A percentile compares a stretch with the other conserved stretches of the same genome.
Conservation (phyloP, 2,329 filamentous ascomycete genomes). For the Magnaporthiopsis incrustans region DNA sequence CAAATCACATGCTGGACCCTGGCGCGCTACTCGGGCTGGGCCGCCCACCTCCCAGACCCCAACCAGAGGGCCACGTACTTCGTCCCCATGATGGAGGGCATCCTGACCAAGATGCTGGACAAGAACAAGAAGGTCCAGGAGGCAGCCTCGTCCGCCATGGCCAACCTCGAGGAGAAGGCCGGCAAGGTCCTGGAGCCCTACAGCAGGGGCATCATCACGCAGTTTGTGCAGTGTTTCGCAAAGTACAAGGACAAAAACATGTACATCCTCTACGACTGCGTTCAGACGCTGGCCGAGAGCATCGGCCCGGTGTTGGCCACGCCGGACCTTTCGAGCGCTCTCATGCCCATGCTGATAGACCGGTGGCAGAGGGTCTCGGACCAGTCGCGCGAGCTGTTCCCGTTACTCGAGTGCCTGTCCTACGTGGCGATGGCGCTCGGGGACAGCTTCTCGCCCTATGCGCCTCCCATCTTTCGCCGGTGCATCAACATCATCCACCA, state of each 20-base stretch:
- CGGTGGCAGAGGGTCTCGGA: slow-evolving; percentile 84
- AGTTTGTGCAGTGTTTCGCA: slow-evolving; percentile 85
- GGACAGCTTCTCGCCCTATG: slow-evolving; percentile 74
- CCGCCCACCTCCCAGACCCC: slow-evolving; percentile 62
- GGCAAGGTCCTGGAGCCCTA: slow-evolving; percentile 75
- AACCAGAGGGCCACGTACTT: slow-evolving; percentile 70
- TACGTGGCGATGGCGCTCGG: slow-evolving; percentile 87
- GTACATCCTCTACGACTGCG: slow-evolving; percentile 97
- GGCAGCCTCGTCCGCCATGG: slow-evolving; percentile 90
- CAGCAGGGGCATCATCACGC: slow-evolving; percentile 79
- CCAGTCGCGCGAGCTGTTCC: slow-evolving; percentile 87
- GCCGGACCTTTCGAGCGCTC: slow-evolving; percentile 68
- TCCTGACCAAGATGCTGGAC: slow-evolving; percentile 90
- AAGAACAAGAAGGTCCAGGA: slow-evolving; percentile 97
- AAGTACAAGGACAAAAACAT: slow-evolving; percentile 99
- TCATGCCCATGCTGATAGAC: slow-evolving; percentile 89
- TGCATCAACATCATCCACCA: slow-evolving; percentile 88
- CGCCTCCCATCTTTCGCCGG: slow-evolving; percentile 75
- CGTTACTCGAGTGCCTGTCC: slow-evolving; percentile 89
- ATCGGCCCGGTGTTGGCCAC: slow-evolving; percentile 75
- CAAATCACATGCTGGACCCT: slow-evolving; percentile 98
- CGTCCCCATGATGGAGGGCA: slow-evolving; percentile 94
- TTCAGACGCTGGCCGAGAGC: slow-evolving; percentile 91
- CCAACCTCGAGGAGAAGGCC: slow-evolving; percentile 90
- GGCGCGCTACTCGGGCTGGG: slow-evolving; percentile 89